Conservation (phyloP, 2,329 filamentous ascomycete species). For the Colletotrichum lindemuthianum region DNA sequence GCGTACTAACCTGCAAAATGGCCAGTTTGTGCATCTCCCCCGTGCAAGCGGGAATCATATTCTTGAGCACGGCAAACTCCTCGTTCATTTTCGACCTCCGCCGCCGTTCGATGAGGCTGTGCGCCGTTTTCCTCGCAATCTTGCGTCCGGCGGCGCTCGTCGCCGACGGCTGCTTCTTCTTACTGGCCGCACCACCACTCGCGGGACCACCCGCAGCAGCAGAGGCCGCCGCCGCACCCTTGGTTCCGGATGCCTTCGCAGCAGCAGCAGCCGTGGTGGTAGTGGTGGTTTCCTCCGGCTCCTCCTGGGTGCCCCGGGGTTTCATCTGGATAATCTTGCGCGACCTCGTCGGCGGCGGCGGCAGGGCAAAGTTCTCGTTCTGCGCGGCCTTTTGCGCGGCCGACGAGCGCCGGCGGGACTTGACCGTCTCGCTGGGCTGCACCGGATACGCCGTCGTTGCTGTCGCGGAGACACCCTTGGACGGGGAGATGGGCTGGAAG, state of each 20-base stretch:
- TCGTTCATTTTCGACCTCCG: slow-evolving; percentile 98
- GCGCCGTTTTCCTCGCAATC: slow-evolving; percentile 94
- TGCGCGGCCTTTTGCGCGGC: slow-evolving; percentile 53
- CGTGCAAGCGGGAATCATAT: slow-evolving; percentile 95
- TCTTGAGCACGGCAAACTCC: slow-evolving; percentile 92
- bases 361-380: slow-evolving; percentile 79
- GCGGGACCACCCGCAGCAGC: too few species aligned
- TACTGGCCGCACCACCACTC: slow-evolving; percentile 44
- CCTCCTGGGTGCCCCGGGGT: slow-evolving; percentile 60
- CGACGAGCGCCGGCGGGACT: slow-evolving; percentile 63
- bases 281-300: slow-evolving; percentile 42
- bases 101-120: slow-evolving; percentile 91
- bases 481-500: slow-evolving; percentile 25
- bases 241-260: slow-evolving; percentile 25
- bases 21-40: slow-evolving; percentile 99
- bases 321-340: slow-evolving; percentile 99
- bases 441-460: slow-evolving; percentile 52
- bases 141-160: slow-evolving; percentile 91
- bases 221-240: slow-evolving; percentile 14
- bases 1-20: slow-evolving; percentile 80
- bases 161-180: slow-evolving; percentile 80
- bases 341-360: slow-evolving; percentile 89
- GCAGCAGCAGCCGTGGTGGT: slow-evolving; percentile 23
- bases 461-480: slow-evolving; percentile 31
- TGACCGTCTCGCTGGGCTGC: slow-evolving; percentile 62